Percentiles rank a stretch among this genome's conserved stretches.
These are phyloP conservation scores for Puccinia polysora DNA, from an alignment of 1,284 basidiomycete genomes.

Conservation along the genomic window DNA sequence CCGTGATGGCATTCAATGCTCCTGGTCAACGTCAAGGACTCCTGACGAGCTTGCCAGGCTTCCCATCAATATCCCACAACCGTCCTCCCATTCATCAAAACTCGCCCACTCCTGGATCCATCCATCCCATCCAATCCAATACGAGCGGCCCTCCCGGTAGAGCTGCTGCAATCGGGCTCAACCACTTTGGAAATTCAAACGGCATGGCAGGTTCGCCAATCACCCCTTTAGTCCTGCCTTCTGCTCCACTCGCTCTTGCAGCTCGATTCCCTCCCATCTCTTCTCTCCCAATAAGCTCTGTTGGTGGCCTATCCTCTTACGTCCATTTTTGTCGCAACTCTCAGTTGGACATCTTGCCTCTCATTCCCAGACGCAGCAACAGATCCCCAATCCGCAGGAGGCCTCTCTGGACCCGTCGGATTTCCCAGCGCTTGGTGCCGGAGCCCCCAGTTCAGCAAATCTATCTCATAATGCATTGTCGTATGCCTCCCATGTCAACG, in stretches of 20 bases:
- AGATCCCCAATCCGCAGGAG: conserved; percentile 19
- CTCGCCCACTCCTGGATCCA: conserved; percentile 39
- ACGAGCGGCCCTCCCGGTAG: conserved; percentile 11
- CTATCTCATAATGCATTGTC: conserved; percentile 1
- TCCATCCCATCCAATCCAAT: conserved; percentile 30
- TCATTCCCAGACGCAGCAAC: conserved; percentile 34
- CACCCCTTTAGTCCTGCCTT: not conserved
- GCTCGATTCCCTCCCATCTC: not conserved
- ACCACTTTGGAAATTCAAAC: conserved; percentile 29
- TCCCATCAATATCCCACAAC: conserved; percentile 34
- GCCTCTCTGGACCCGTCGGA: conserved; percentile 27
- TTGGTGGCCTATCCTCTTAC: not conserved
- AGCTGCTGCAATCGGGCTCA: conserved; percentile 22
- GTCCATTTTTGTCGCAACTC: not conserved
- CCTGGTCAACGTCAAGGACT: conserved; percentile 42
- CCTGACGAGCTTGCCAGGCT: conserved; percentile 30
- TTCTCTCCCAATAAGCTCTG: not conserved
- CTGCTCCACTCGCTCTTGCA: not conserved
- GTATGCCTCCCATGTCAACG: conserved; percentile 29
- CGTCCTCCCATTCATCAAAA: conserved; percentile 23
- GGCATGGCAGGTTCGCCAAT: conserved; percentile 33
- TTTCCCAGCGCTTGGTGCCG: conserved; percentile 11
- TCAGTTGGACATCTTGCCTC: conserved; percentile 33
- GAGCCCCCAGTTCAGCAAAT: conserved; percentile 9
- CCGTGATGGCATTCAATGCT: conserved; percentile 40